Evolutionary conservation across 1,139 yeast species (phyloP), one percentile per base, ranked within the genome.

Genomic region (Yamadazyma sp.): DNA sequence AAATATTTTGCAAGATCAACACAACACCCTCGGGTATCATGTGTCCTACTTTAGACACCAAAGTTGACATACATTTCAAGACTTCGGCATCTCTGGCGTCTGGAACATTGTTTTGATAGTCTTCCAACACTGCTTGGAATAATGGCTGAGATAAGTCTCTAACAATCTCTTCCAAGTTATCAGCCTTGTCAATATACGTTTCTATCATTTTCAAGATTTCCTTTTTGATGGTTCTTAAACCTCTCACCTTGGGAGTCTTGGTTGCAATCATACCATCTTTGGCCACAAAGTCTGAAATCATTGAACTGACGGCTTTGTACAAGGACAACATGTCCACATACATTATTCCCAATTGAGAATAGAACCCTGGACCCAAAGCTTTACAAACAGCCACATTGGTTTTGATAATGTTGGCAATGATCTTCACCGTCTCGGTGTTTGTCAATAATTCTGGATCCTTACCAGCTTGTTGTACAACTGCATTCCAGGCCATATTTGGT

Each of bases 11-110:
- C 52, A 94, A 71, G 45, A 92, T 87, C 41, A 82, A 67, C 27
- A 92, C 88, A 41, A 92, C 94, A 48, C 94, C 95, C 44, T 87
- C 95, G 11, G 96, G 94, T 42, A 90, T 88, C 73, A 85, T 68
- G 48, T 77, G 85, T 10, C 97, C 97, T 40, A 89, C 94, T 58
- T 89, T 83, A 25, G 80, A 70, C 16, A 92, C 94, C 46, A 94
- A 78, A 1, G 96, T 89, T 13, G 96, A 82, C 80, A 92, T 84
- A 75, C 97, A 89, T 63, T 86, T 87, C 58, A 92, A 75, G 3
- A 92, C 98, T 67, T 94, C 98, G 5, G 97, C 96, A 66, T 94
- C 98, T 57, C 98, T 82, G 6, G 97, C 96, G 66, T 88, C 96
- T 4, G 98, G 95, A 26, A 89, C 96, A 55, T 87, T 87, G 14